phyloP scores from a whole-genome alignment of 257 asterid genomes.

The Galeopsis tetrahit region DNA sequence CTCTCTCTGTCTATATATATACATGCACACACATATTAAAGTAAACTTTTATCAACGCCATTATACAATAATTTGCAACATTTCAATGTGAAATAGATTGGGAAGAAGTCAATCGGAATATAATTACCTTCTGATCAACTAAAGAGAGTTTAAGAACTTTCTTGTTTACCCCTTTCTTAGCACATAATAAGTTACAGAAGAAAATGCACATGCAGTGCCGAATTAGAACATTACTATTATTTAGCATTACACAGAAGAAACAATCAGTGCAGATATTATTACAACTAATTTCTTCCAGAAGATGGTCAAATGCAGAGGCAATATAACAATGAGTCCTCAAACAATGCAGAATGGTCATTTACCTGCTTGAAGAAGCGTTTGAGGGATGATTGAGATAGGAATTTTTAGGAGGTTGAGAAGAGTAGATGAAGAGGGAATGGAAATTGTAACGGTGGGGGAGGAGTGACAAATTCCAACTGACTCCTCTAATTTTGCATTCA shows the following conservation, averaged over 20 bases:
- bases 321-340: no score
- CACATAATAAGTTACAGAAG: slow-evolving; percentile 28
- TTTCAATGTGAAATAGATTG: slow-evolving; percentile 7
- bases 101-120: slow-evolving; percentile 9
- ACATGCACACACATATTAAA: neutral
- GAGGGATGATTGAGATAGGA: no score
- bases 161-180: slow-evolving; percentile 93
- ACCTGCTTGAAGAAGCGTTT: no score
- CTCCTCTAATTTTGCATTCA: no score
- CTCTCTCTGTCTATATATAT: neutral
- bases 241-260: neutral
- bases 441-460: no score
- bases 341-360: no score
- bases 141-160: slow-evolving; percentile 96
- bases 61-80: neutral
- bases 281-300: neutral
- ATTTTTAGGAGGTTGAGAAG: no score
- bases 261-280: slow-evolving; percentile 9
- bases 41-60: neutral
- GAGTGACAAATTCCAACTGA: no score
- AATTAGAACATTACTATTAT: neutral
- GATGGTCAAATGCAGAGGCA: neutral
- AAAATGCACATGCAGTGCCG: slow-evolving; percentile 7
- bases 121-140: slow-evolving; percentile 80
- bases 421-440: no score